Percentiles rank a stretch among this genome's conserved stretches.
Conservation (phyloP, 805 yeast genomes). For the Teunomyces atbi region DNA sequence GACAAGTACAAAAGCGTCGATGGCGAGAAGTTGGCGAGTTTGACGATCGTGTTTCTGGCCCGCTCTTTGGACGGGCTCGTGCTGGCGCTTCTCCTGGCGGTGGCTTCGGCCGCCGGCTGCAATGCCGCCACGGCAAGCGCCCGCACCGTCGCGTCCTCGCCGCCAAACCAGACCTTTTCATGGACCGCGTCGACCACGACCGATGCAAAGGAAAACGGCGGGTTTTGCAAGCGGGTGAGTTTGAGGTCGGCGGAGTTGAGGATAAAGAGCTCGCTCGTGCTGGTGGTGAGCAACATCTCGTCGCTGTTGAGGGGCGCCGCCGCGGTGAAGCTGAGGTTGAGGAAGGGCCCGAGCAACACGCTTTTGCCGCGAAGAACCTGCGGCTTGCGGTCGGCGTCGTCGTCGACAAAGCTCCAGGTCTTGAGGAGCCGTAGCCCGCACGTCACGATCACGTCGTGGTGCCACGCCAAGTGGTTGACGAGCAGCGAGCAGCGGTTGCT, state of each 20-base stretch:
- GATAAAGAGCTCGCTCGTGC: conserved; percentile 30
- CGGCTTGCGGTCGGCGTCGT: conserved; percentile 11
- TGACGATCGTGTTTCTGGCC: conserved; percentile 13
- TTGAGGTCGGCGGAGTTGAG: conserved; percentile 22
- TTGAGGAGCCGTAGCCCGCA: conserved; percentile 62
- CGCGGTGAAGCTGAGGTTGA: conserved; percentile 51
- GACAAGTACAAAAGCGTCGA: conserved; percentile 26
- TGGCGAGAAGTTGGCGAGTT: conserved; percentile 23
- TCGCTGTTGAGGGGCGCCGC: conserved; percentile 31
- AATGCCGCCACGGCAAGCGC: conserved; percentile 12
- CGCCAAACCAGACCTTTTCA: conserved; percentile 27
- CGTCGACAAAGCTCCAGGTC: conserved; percentile 50
- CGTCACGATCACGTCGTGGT: conserved; percentile 48
- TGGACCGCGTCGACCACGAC: conserved; percentile 18
- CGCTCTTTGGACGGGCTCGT: background rate
- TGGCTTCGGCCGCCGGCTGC: conserved; percentile 4
- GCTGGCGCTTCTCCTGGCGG: background rate
- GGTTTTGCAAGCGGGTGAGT: conserved; percentile 14
- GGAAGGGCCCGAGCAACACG: conserved; percentile 49
- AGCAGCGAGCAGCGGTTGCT: conserved; percentile 64
- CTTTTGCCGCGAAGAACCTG: conserved; percentile 53
- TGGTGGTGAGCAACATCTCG: conserved; percentile 37
- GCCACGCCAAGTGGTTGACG: conserved; percentile 58
- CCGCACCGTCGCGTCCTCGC: conserved; percentile 10
- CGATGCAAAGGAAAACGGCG: conserved; percentile 16